Conservation (phyloP, 768 basidiomycete genomes). For the Sporobolomyces phaffii region DNA sequence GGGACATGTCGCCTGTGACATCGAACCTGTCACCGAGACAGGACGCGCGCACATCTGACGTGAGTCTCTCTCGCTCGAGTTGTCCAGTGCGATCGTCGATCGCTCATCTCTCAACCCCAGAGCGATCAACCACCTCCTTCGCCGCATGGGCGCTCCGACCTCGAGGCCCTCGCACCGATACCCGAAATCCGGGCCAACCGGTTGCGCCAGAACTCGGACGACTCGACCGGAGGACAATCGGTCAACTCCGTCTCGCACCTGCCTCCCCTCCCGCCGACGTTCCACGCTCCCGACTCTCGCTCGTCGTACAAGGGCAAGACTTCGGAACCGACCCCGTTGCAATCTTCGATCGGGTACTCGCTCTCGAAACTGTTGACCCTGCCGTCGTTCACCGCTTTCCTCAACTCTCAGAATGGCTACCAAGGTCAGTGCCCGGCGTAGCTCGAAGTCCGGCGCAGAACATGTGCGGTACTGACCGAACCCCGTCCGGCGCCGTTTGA, state of each 20-base stretch:
- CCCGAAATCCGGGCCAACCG: neutral
- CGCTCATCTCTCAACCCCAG: too few species aligned
- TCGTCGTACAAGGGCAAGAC: neutral
- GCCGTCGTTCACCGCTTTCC: neutral
- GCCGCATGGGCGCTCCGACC: neutral
- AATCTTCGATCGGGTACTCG: slow-evolving; percentile 18
- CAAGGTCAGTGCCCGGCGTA: neutral
- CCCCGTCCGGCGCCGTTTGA: neutral
- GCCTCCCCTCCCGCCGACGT: neutral
- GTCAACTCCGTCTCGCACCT: neutral
- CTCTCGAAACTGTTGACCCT: slow-evolving; percentile 10
- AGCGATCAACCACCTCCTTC: too few species aligned
- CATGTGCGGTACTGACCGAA: neutral
- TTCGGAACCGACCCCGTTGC: slow-evolving; percentile 2
- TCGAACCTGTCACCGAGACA: neutral
- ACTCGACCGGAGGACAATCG: neutral
- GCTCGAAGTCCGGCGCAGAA: neutral
- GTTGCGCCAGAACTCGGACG: neutral
- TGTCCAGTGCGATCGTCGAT: too few species aligned
- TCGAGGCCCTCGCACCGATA: neutral
- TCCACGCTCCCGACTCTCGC: neutral
- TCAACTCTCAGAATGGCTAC: neutral
- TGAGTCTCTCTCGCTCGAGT: too few species aligned
- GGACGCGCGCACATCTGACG: too few species aligned
- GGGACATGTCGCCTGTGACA: neutral